phyloP scores from a whole-genome alignment of 2,329 filamentous ascomycete species.

The Fusarium beomiforme region DNA sequence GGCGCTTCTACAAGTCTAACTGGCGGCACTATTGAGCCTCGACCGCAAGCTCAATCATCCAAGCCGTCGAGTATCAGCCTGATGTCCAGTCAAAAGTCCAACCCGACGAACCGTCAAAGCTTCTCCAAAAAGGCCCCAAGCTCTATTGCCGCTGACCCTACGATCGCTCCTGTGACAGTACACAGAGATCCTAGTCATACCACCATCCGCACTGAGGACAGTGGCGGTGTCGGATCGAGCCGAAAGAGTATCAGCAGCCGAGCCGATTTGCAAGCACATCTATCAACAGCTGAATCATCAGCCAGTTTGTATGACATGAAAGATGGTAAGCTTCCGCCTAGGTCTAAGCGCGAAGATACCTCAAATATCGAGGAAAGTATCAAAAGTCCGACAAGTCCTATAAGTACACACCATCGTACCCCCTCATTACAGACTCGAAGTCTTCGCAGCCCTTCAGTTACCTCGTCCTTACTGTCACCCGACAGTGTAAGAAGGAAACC shows the following conservation, averaged over 20 bases:
- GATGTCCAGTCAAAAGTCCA: conserved; percentile 56
- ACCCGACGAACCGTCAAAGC: conserved; percentile 51
- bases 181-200: conserved; percentile 59
- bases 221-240: conserved; percentile 48
- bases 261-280: conserved; percentile 52
- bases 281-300: conserved; percentile 49
- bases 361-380: conserved; percentile 58
- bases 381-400: conserved; percentile 59
- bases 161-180: conserved; percentile 61
- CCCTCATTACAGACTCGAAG: conserved; percentile 50
- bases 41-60: conserved; percentile 55
- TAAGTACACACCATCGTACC: conserved; percentile 48
- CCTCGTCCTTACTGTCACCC: conserved; percentile 50
- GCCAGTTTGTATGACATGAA: conserved; percentile 52
- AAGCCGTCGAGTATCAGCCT: conserved; percentile 61
- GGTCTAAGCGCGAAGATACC: conserved; percentile 55
- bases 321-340: conserved; percentile 49
- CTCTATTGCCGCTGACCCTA: conserved; percentile 54
- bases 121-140: conserved; percentile 56
- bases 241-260: conserved; percentile 56
- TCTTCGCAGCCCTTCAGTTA: conserved; percentile 47
- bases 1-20: conserved; percentile 50
- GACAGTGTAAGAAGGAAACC: conserved; percentile 57
- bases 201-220: conserved; percentile 55
- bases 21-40: conserved; percentile 51